Percentiles rank a stretch among this genome's conserved stretches.
These are phyloP conservation scores for Dendrobium officinale DNA, from an alignment of 106 monocot genomes.

Conservation along the genomic window DNA sequence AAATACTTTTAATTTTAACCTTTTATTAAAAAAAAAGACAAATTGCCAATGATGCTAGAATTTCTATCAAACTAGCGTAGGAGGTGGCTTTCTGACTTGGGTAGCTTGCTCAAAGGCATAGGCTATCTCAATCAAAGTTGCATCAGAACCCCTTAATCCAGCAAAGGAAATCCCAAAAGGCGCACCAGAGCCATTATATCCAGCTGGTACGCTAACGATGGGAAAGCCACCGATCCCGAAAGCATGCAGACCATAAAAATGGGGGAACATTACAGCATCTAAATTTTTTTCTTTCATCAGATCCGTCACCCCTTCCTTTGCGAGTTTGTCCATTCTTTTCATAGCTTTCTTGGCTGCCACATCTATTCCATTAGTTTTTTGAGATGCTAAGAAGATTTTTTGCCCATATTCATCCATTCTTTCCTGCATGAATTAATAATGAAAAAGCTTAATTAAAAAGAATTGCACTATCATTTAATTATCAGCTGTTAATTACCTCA, in stretches of 20 bases:
- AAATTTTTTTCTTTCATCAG: slow-evolving; percentile 17
- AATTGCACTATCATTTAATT: too few relatives aligned
- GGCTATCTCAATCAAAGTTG: slow-evolving; percentile 38
- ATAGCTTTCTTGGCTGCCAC: slow-evolving; percentile 5
- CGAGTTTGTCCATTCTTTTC: slow-evolving; percentile 12
- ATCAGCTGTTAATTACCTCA: slow-evolving; percentile 16
- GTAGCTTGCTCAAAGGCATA: slow-evolving; percentile 51
- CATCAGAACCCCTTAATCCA: slow-evolving; percentile 38
- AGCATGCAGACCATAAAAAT: not conserved
- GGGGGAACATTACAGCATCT: slow-evolving; percentile 37
- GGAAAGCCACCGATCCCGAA: slow-evolving; percentile 38
- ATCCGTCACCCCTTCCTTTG: slow-evolving; percentile 23
- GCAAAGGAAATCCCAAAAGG: slow-evolving; percentile 39
- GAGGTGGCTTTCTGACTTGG: slow-evolving; percentile 11
- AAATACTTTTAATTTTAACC: too few relatives aligned
- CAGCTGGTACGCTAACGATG: slow-evolving; percentile 35
- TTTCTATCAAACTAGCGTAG: not conserved
- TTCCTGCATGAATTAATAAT: slow-evolving; percentile 13
- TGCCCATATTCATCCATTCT: slow-evolving; percentile 22
- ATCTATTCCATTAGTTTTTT: slow-evolving; percentile 24
- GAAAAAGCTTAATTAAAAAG: too few relatives aligned
- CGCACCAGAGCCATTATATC: slow-evolving; percentile 14
- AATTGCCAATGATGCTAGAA: too few relatives aligned
- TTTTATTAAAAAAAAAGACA: too few relatives aligned
- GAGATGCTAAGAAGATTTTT: slow-evolving; percentile 12